A percentile compares a stretch with the other conserved stretches of the same genome.
Conservation (phyloP, 257 asterid species). For the Nicotiana undulata region DNA sequence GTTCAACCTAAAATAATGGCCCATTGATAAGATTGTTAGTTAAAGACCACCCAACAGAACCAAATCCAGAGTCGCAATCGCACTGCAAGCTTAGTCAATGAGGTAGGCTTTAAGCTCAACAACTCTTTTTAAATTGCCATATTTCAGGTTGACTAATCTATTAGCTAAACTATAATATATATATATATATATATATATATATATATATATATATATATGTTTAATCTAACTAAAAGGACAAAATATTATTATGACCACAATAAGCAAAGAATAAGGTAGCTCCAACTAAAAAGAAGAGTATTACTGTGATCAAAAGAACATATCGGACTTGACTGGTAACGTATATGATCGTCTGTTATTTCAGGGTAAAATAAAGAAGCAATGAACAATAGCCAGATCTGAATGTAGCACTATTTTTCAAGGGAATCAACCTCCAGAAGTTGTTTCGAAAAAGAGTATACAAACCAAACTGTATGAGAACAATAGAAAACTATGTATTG, state of each 20-base stretch:
- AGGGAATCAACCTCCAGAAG: not conserved
- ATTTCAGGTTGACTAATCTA: not conserved
- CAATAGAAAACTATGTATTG: not conserved
- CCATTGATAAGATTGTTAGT: not conserved
- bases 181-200: not conserved
- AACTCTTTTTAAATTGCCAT: not conserved
- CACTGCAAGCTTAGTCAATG: not conserved
- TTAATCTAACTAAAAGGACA: not conserved
- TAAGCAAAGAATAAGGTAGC: not conserved
- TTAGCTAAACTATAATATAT: not conserved
- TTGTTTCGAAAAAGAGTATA: not conserved
- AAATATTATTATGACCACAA: not conserved
- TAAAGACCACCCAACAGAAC: not conserved
- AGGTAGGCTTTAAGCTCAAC: not conserved
- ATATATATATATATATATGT: not conserved
- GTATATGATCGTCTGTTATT: not conserved
- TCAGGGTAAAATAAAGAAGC: not conserved
- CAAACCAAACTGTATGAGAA: not conserved
- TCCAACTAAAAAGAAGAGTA: not conserved
- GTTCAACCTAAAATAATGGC: not conserved
- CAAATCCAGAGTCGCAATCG: not conserved
- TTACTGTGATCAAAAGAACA: not conserved
- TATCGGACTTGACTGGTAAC: not conserved
- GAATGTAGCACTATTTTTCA: not conserved
- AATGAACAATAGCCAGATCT: not conserved